These are phyloP conservation scores for Citeromyces matritensis DNA, from an alignment of 805 yeast genomes.

Conservation along the genomic window DNA sequence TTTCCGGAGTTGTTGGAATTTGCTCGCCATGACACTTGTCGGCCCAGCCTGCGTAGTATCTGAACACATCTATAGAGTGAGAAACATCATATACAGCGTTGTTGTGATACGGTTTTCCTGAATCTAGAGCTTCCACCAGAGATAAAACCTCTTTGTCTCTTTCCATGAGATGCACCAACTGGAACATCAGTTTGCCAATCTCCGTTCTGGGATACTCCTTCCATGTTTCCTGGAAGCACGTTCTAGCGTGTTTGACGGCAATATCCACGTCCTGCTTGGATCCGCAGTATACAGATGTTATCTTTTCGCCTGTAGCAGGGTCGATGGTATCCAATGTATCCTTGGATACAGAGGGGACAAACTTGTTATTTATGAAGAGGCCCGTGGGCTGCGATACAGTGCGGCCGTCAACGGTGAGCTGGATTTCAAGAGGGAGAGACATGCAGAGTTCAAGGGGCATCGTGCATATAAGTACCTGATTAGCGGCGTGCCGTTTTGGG, in stretches of 20 bases:
- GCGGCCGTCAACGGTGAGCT: too few species aligned
- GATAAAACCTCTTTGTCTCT: constrained; percentile 34
- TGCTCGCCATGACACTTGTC: constrained; percentile 61
- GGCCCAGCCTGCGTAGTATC: constrained; percentile 67
- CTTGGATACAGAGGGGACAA: constrained; percentile 18
- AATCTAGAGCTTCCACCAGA: constrained; percentile 38
- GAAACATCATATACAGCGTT: constrained; percentile 21
- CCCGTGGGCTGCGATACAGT: constrained; percentile 45
- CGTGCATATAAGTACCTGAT: too few species aligned
- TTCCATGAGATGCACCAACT: constrained; percentile 36
- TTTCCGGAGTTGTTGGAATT: constrained; percentile 34
- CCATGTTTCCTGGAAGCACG: constrained; percentile 34
- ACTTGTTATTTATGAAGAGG: constrained; percentile 42
- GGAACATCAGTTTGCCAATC: constrained; percentile 22
- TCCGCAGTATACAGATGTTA: constrained; percentile 31
- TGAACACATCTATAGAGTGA: constrained; percentile 24
- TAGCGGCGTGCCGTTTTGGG: too few species aligned
- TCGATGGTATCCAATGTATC: constrained; percentile 24
- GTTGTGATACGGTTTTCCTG: constrained; percentile 42
- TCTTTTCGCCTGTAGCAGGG: constrained; percentile 33
- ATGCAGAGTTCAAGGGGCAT: too few species aligned
- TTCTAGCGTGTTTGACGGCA: constrained; percentile 34
- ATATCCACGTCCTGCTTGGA: constrained; percentile 27
- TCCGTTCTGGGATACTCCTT: constrained; percentile 22
- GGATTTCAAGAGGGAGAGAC: too few species aligned